Base-by-base conservation (phyloP, 495 filamentous ascomycete genomes). In the Cladorrhinum samala region DNA sequence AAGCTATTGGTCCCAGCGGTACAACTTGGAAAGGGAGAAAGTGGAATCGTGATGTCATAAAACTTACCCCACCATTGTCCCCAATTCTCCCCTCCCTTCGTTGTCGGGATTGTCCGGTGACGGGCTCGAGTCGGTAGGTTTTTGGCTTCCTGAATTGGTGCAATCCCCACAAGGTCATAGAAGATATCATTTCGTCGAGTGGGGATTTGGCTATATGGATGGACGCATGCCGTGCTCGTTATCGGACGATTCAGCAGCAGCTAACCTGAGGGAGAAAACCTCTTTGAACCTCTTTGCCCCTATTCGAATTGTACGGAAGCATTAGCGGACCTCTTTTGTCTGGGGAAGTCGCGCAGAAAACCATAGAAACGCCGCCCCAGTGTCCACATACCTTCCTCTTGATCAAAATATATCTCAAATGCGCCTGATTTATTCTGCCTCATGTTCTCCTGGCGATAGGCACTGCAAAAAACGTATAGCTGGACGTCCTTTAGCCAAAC, bases 401-500 rank as follows among this genome's bases (percentile, higher is more conserved):
- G 64, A 18, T 61, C 68, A 56, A 78, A 78, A 19, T 65, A 57
- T 7, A 78, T 65, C 58, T 78, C 74, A 47, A 75, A 78, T 0
- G 71, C 68, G 7, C 68, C 68, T 0, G 58, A 57, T 20, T 68
- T 70, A 18, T 72, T 74, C 46, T 65, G 68, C 4, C 75, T 66
- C 67, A 76, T 74, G 40, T 68, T 59, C 38, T 70, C 64, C 36
- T 75, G 74, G 1, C 68, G 61, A 57, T 89, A 91, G 1, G 80
- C 72, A 5, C 77, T 63, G 52, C 77, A 83, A 58, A 89, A 84
- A 2, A 88, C 73, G 44, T 82, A 81, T 0, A 78, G 77, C 25
- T 77, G 75, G 20, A 88, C 64, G 45, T 85, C 79, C 14, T 78
- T 77, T 7, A 91, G 64, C 59, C 83, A 72, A 27, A 89, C 69